These are phyloP conservation scores for Fusarium euwallaceae DNA, from an alignment of 2,329 filamentous ascomycete genomes.

Conservation along the genomic window DNA sequence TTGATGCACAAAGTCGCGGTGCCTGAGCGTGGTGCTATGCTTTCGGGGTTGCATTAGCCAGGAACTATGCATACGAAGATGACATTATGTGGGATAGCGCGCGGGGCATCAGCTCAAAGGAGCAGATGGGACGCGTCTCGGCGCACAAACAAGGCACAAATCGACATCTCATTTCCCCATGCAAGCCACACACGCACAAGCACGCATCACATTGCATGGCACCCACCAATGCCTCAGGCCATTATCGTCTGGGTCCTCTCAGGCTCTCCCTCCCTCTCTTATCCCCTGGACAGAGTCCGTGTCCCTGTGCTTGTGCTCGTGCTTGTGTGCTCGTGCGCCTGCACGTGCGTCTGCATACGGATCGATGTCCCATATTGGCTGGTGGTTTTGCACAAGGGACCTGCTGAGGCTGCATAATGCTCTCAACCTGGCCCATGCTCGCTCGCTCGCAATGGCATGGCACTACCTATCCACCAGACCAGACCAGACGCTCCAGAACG, in stretches of 20 bases:
- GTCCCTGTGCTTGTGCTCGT: constrained; percentile 29
- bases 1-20: constrained; percentile 49
- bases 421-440: constrained; percentile 26
- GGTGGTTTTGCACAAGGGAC: constrained; percentile 9
- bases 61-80: constrained; percentile 40
- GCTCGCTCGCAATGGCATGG: constrained; percentile 21
- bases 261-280: not conserved
- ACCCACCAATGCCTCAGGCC: constrained; percentile 21
- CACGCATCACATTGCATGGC: constrained; percentile 22
- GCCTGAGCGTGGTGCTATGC: constrained; percentile 37
- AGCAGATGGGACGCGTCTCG: constrained; percentile 20
- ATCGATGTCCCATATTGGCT: constrained; percentile 4
- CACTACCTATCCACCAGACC: constrained; percentile 5
- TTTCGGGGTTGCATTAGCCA: constrained; percentile 48
- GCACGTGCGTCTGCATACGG: constrained; percentile 22
- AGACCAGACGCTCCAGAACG: constrained; percentile 13
- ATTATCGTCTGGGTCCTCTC: not conserved
- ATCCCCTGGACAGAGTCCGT: constrained; percentile 11
- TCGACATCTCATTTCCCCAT: constrained; percentile 45
- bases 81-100: constrained; percentile 28
- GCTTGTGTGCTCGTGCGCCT: constrained; percentile 25
- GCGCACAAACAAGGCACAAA: constrained; percentile 46
- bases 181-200: constrained; percentile 45
- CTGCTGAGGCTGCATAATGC: constrained; percentile 34
- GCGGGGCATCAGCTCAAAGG: constrained; percentile 26